phyloP scores from a whole-genome alignment of 345 rosid genomes.

The Citrus sp. region DNA sequence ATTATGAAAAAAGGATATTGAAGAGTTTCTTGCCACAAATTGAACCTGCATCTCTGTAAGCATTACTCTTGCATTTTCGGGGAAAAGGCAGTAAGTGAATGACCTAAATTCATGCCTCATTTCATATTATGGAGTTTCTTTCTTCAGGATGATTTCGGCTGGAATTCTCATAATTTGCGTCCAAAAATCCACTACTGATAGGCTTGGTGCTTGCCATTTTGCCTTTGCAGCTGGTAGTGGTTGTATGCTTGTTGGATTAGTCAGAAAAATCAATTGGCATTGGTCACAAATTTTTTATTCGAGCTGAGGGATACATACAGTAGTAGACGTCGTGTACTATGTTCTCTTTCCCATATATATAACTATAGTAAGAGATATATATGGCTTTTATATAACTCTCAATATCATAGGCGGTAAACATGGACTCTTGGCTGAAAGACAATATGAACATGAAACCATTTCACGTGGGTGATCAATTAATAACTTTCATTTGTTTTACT shows the following conservation, averaged over 20 bases:
- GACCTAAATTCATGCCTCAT: conserved; percentile 85
- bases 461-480: too few relatives aligned
- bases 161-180: conserved; percentile 52
- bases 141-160: conserved; percentile 44
- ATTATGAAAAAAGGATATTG: conserved; percentile 34
- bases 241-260: conserved; percentile 58
- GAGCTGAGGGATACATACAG: too few relatives aligned
- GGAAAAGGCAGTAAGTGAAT: conserved; percentile 70
- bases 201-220: conserved; percentile 67
- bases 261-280: too few relatives aligned
- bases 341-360: neutral
- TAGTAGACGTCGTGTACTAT: too few relatives aligned
- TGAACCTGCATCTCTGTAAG: conserved; percentile 76
- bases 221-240: conserved; percentile 64
- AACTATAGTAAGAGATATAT: too few relatives aligned
- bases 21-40: conserved; percentile 73
- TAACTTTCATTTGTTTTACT: too few relatives aligned
- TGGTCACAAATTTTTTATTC: too few relatives aligned
- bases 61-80: conserved; percentile 71
- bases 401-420: too few relatives aligned
- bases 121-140: conserved; percentile 77
- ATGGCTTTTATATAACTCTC: too few relatives aligned
- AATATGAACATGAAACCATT: too few relatives aligned
- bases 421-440: too few relatives aligned
- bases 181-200: conserved; percentile 72